phyloP scores from a whole-genome alignment of 108 stramenopile species.

The Bacterosira constricta region DNA sequence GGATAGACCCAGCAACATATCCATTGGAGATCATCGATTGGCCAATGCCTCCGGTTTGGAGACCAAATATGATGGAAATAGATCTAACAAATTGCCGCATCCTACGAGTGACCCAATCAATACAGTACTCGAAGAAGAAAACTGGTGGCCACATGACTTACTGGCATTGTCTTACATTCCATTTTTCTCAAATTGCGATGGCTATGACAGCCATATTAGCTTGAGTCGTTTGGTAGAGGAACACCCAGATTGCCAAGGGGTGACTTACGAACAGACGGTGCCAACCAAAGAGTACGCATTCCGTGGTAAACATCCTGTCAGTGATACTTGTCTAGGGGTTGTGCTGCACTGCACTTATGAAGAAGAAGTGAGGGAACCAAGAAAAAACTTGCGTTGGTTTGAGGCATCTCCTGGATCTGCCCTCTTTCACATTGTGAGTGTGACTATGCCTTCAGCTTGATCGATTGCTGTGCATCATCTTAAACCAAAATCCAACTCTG shows the following conservation, averaged over 20 bases:
- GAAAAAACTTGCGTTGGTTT: constrained; percentile 70
- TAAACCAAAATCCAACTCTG: background rate
- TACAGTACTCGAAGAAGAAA: background rate
- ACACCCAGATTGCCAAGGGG: constrained; percentile 64
- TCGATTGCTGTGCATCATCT: background rate
- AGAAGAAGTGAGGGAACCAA: constrained; percentile 57
- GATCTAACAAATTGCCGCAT: background rate
- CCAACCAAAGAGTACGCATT: constrained; percentile 57
- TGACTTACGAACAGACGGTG: constrained; percentile 39
- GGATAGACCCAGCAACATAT: constrained; percentile 50
- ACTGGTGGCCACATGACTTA: constrained; percentile 36
- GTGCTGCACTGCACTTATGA: constrained; percentile 73
- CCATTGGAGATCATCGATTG: constrained; percentile 46
- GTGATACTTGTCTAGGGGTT: constrained; percentile 42
- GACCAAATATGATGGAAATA: background rate
- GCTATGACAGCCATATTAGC: constrained; percentile 78
- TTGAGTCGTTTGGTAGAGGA: constrained; percentile 79
- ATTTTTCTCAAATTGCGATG: constrained; percentile 82
- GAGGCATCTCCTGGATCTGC: constrained; percentile 59
- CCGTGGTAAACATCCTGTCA: constrained; percentile 11
- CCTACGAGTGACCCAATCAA: constrained; percentile 17
- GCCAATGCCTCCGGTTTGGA: background rate
- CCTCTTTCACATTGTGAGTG: constrained; percentile 44
- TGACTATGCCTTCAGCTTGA: background rate
- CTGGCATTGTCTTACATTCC: constrained; percentile 79